Evolutionary conservation across 2,329 filamentous ascomycete species (phyloP).

Genomic region (Lasiodiplodia hormozganensis): DNA sequence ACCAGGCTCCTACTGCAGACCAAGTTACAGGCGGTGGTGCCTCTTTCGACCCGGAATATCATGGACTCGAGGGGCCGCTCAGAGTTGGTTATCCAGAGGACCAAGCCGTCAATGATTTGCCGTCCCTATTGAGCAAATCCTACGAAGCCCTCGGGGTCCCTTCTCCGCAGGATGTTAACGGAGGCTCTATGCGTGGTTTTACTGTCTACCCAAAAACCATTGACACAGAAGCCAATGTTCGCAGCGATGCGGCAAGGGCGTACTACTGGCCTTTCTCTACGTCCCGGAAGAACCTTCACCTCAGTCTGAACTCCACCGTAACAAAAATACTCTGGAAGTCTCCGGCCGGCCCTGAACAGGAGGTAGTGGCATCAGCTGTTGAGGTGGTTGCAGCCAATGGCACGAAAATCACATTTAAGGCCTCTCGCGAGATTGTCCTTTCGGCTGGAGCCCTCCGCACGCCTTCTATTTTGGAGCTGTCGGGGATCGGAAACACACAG

Average conservation of each 20-base stretch:
- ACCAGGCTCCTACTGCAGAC: constrained; percentile 37
- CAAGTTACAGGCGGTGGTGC: constrained; percentile 40
- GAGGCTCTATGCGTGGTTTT: constrained; percentile 42
- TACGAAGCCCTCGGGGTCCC: constrained; percentile 37
- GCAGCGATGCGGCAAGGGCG: constrained; percentile 55
- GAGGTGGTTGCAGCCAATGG: constrained; percentile 3
- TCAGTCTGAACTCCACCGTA: constrained; percentile 53
- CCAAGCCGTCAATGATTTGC: constrained; percentile 20
- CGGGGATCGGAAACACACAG: constrained; percentile 33
- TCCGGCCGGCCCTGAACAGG: constrained; percentile 24
- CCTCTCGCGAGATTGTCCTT: constrained; percentile 34
- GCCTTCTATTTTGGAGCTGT: constrained; percentile 32
- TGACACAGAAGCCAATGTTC: constrained; percentile 45
- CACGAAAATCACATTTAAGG: background rate
- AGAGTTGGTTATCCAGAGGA: constrained; percentile 30
- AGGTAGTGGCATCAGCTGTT: constrained; percentile 32
- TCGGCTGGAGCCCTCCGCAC: constrained; percentile 33
- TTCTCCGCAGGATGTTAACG: constrained; percentile 38
- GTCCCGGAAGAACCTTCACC: constrained; percentile 49
- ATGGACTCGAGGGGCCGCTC: constrained; percentile 38
- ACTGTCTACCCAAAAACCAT: constrained; percentile 52
- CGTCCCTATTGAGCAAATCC: constrained; percentile 31
- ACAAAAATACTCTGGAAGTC: constrained; percentile 49
- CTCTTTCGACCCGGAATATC: constrained; percentile 33
- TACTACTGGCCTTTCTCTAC: constrained; percentile 54